phyloP scores from a whole-genome alignment of 2,329 filamentous ascomycete species.

The Pseudogymnoascus sp. region DNA sequence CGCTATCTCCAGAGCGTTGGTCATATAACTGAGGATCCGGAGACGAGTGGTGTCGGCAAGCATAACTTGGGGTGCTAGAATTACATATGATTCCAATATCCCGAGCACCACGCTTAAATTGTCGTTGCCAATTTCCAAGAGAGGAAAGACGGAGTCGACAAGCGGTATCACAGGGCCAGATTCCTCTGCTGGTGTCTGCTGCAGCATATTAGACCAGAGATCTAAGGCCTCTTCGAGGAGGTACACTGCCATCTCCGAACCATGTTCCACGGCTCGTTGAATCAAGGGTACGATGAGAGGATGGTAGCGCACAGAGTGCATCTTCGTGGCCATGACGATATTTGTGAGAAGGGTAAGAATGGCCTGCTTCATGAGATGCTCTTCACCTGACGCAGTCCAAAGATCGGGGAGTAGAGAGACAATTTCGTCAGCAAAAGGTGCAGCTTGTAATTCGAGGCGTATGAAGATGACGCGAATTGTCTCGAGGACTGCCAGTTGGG shows the following conservation, averaged over 20 bases:
- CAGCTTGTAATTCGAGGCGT: slow-evolving; percentile 68
- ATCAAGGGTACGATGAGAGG: slow-evolving; percentile 75
- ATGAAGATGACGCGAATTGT: slow-evolving; percentile 76
- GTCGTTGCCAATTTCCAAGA: slow-evolving; percentile 60
- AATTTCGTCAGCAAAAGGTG: slow-evolving; percentile 68
- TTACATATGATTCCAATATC: slow-evolving; percentile 63
- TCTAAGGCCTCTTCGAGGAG: slow-evolving; percentile 89
- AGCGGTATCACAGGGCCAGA: slow-evolving; percentile 56
- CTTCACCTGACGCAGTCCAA: slow-evolving; percentile 73
- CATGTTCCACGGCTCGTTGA: slow-evolving; percentile 67
- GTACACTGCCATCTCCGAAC: slow-evolving; percentile 69
- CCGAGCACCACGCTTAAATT: slow-evolving; percentile 55
- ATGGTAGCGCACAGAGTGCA: slow-evolving; percentile 71
- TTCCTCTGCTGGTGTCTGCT: slow-evolving; percentile 56
- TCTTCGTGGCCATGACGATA: slow-evolving; percentile 78
- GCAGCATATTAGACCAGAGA: slow-evolving; percentile 72
- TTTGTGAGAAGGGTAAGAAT: slow-evolving; percentile 80
- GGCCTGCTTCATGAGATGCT: slow-evolving; percentile 89
- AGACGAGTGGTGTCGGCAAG: slow-evolving; percentile 49
- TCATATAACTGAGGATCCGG: slow-evolving; percentile 43
- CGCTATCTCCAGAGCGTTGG: slow-evolving; percentile 42
- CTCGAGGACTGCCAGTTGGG: slow-evolving; percentile 82
- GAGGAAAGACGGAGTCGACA: slow-evolving; percentile 54
- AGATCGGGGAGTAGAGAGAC: slow-evolving; percentile 72
- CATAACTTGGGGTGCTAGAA: slow-evolving; percentile 62